These are phyloP conservation scores for Corniculantispora saksenae DNA, from an alignment of 2,329 filamentous ascomycete genomes.

Conservation along the genomic window DNA sequence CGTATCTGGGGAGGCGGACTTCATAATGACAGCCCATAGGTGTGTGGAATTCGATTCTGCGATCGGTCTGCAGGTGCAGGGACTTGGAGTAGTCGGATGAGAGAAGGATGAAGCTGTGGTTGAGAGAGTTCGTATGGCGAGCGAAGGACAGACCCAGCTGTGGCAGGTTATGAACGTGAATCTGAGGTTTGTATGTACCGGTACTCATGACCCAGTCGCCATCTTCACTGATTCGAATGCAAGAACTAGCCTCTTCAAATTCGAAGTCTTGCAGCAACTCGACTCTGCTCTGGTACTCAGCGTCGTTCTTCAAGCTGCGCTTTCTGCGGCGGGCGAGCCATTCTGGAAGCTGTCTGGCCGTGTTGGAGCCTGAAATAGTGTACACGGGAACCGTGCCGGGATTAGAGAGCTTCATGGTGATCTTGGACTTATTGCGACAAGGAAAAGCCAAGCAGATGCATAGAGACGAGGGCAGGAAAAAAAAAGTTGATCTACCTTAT, in stretches of 20 bases:
- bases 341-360: slow-evolving; percentile 84
- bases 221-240: slow-evolving; percentile 88
- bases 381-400: slow-evolving; percentile 86
- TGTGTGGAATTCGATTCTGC: slow-evolving; percentile 90
- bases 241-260: slow-evolving; percentile 92
- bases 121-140: slow-evolving; percentile 87
- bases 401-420: slow-evolving; percentile 76
- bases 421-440: neutral
- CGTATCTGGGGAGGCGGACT: slow-evolving; percentile 88
- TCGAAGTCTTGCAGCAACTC: slow-evolving; percentile 97
- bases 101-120: slow-evolving; percentile 86
- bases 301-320: slow-evolving; percentile 86
- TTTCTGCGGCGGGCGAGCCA: slow-evolving; percentile 92
- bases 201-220: slow-evolving; percentile 97
- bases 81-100: slow-evolving; percentile 93
- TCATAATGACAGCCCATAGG: slow-evolving; percentile 84
- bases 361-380: slow-evolving; percentile 89
- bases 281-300: slow-evolving; percentile 89
- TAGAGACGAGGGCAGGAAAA: slow-evolving; percentile 12
- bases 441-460: neutral
- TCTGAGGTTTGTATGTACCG: slow-evolving; percentile 68
- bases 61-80: slow-evolving; percentile 87
- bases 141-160: slow-evolving; percentile 92
- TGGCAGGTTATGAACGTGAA: slow-evolving; percentile 92
- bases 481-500: slow-evolving; percentile 23